Conservation (phyloP, 1,284 basidiomycete species). For the Neonothopanus nambi region DNA sequence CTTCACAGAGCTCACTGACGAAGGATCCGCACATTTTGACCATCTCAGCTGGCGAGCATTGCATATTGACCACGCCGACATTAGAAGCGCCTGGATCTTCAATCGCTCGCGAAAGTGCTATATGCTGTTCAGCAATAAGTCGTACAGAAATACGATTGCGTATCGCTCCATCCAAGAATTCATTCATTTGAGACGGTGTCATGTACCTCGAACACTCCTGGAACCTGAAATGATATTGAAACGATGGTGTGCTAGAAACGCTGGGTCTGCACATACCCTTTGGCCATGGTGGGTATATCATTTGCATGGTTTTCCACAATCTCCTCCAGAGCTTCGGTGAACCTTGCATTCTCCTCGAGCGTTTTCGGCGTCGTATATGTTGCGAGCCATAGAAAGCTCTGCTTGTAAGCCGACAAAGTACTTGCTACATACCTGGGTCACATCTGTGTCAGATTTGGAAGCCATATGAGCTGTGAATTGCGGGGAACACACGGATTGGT, state of each 20-base stretch:
- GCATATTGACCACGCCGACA: constrained; percentile 69
- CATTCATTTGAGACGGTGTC: constrained; percentile 72
- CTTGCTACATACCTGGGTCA: constrained; percentile 51
- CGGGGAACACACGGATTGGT: constrained; percentile 71
- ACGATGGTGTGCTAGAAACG: constrained; percentile 7
- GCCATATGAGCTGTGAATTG: background rate
- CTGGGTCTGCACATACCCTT: constrained; percentile 59
- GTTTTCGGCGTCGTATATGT: constrained; percentile 67
- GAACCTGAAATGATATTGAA: constrained; percentile 52
- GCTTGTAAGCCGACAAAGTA: constrained; percentile 72
- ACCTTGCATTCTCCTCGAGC: constrained; percentile 70
- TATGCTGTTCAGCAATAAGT: constrained; percentile 91
- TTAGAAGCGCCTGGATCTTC: constrained; percentile 39
- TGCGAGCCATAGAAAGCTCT: constrained; percentile 74
- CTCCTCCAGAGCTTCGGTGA: constrained; percentile 65
- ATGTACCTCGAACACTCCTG: constrained; percentile 87
- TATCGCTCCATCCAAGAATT: constrained; percentile 84
- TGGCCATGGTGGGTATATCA: constrained; percentile 88
- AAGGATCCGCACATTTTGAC: constrained; percentile 78
- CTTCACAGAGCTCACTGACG: constrained; percentile 82
- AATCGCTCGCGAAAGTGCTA: constrained; percentile 74
- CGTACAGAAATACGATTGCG: constrained; percentile 86
- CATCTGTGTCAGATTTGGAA: background rate
- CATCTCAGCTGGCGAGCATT: constrained; percentile 70
- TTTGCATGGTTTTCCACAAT: constrained; percentile 81